Conservation (phyloP, 2,329 filamentous ascomycete genomes). For the Fusarium armeniacum region DNA sequence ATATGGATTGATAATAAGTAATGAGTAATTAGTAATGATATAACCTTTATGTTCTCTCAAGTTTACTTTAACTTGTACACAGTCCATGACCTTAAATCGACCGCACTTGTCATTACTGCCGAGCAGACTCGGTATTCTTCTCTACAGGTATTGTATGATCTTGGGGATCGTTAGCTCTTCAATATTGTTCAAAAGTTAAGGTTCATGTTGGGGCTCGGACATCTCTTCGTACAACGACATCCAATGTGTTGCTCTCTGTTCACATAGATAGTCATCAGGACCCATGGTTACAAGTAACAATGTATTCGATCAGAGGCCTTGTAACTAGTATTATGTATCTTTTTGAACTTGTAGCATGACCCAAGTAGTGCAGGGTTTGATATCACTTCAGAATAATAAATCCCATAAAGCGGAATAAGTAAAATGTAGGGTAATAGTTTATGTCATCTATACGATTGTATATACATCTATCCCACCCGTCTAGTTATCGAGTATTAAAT, state of each 20-base stretch:
- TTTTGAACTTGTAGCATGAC: no score
- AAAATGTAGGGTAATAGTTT: background rate
- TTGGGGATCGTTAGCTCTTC: background rate
- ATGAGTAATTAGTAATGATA: conserved; percentile 9
- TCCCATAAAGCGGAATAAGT: background rate
- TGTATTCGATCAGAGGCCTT: background rate
- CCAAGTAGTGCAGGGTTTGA: no score
- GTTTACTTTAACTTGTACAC: fast-evolving
- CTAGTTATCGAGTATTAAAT: conserved; percentile 6
- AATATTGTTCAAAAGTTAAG: fast-evolving
- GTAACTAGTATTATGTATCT: fast-evolving
- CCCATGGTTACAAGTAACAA: fast-evolving
- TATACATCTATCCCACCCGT: background rate
- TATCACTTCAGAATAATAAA: no score
- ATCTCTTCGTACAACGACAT: background rate
- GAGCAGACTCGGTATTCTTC: background rate
- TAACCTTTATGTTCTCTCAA: background rate
- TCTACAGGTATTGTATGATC: no score
- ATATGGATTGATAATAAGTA: background rate
- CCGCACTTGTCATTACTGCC: fast-evolving
- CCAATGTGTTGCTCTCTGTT: background rate
- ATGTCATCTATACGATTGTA: conserved; percentile 14
- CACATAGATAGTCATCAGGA: fast-evolving
- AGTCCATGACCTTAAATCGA: background rate
- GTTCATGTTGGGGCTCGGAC: background rate